Base-by-base conservation (phyloP, 2,329 filamentous ascomycete species). In the Diaporthe helianthi region DNA sequence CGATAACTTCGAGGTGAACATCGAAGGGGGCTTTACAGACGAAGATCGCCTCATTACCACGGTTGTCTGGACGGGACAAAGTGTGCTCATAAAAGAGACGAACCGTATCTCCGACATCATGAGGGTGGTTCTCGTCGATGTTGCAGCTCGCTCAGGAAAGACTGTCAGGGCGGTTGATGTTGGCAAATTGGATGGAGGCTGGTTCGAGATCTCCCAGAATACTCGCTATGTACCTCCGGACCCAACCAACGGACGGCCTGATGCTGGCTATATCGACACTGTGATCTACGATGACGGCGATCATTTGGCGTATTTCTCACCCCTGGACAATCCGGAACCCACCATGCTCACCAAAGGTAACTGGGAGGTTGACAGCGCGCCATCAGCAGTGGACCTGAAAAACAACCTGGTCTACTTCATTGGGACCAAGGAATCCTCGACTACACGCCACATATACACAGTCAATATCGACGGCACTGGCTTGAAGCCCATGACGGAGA, bases 41-140 rank as follows among this genome's bases (percentile, higher is more conserved):
- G 88, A 94, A 22, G 88, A 98, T 79, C 88, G 95, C 33, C 88
- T 99, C 73, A 97, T 99, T 74, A 98, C 94, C 31, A 94, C 97
- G 75, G 90, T 98, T 29, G 82, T 97, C 17, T 99, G 96, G 95
- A 93, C 93, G 4, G 93, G 93, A 1, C 86, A 87, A 69, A 92
- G 95, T 76, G 92, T 96, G 9, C 83, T 99, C 17, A 88, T 99
- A 74, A 93, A 96, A 73, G 92, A 97, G 79, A 98, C 94, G 0
- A 99, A 99, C 78, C 89, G 96, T 65, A 93, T 98, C 75, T 97
- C 94, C 77, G 94, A 98, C 76, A 80, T 93, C n/a, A 86, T 98
- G 77, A 93, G 93, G 73, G 90, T 98, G 31, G 89, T 97, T 8
- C 84, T 98, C 7, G 89, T 98, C 67, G 93, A 99, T 77, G 92